These are phyloP conservation scores for Aureobasidium sp. DNA, from an alignment of 2,329 filamentous ascomycete genomes.

Conservation along the genomic window DNA sequence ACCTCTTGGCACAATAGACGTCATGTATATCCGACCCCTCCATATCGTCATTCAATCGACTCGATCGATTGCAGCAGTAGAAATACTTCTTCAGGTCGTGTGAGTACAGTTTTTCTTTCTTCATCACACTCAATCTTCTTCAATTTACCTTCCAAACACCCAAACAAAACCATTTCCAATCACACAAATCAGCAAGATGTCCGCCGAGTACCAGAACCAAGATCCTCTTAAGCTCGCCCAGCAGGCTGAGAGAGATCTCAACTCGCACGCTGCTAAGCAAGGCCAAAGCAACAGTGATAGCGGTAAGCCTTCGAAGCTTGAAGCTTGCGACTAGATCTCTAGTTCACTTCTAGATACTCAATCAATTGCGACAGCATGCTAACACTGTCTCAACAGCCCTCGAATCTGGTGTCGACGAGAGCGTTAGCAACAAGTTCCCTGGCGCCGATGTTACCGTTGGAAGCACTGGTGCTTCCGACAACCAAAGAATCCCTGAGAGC, in stretches of 20 bases:
- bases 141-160: conserved; percentile 13
- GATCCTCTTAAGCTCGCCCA: conserved; percentile 37
- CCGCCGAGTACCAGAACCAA: conserved; percentile 32
- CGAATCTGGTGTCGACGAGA: conserved; percentile 42
- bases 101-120: background rate
- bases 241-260: conserved; percentile 41
- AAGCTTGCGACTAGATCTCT: background rate
- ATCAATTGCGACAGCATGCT: background rate
- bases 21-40: background rate
- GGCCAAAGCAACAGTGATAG: conserved; percentile 30
- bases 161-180: background rate
- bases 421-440: conserved; percentile 34
- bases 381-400: conserved; percentile 23
- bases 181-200: conserved; percentile 26
- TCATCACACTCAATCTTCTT: conserved; percentile 9
- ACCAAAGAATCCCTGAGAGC: conserved; percentile 37
- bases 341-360: background rate
- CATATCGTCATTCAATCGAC: background rate
- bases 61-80: conserved; percentile 9
- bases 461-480: conserved; percentile 36
- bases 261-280: conserved; percentile 33
- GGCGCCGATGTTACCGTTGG: conserved; percentile 36
- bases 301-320: conserved; percentile 22
- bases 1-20: background rate
- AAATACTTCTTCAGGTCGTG: conserved; percentile 7